phyloP scores from a whole-genome alignment of 2,329 filamentous ascomycete genomes.

The Phyllosticta capitalensis region DNA sequence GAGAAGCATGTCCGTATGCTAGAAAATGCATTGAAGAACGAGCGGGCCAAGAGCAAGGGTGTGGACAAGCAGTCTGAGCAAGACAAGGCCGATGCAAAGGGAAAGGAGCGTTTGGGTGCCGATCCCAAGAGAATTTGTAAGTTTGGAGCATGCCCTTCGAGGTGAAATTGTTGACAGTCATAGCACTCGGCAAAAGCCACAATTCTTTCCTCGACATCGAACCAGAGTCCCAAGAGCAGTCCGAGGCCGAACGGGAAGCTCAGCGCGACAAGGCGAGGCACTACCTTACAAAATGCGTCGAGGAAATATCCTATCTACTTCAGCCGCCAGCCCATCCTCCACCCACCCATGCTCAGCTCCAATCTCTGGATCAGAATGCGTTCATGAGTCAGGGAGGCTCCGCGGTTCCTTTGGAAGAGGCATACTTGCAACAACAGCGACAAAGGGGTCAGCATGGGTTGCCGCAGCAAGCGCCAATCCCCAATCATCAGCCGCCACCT shows the following conservation, averaged over 20 bases:
- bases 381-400: conserved; percentile 43
- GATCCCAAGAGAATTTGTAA: conserved; percentile 9
- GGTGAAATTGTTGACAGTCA: conserved; percentile 9
- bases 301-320: conserved; percentile 59
- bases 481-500: conserved; percentile 54
- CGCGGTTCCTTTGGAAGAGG: conserved; percentile 49
- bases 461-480: conserved; percentile 31
- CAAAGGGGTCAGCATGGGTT: conserved; percentile 37
- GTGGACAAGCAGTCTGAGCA: conserved; percentile 43
- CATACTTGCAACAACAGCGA: conserved; percentile 48
- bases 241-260: conserved; percentile 46
- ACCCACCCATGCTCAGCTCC: conserved; percentile 39
- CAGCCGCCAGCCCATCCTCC: conserved; percentile 54
- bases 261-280: conserved; percentile 53
- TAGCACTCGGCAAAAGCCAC: conserved; percentile 38
- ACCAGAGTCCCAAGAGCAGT: conserved; percentile 30
- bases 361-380: conserved; percentile 26
- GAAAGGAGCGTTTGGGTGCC: conserved; percentile 14
- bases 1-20: conserved; percentile 86
- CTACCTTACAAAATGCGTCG: conserved; percentile 56
- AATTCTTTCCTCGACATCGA: conserved; percentile 44
- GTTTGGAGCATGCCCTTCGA: not conserved
- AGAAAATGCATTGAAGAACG: conserved; percentile 77
- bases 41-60: conserved; percentile 59
- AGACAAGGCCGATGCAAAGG: conserved; percentile 22